These are phyloP conservation scores for Syzygium aqueum DNA, from an alignment of 345 rosid species.

Conservation along the genomic window DNA sequence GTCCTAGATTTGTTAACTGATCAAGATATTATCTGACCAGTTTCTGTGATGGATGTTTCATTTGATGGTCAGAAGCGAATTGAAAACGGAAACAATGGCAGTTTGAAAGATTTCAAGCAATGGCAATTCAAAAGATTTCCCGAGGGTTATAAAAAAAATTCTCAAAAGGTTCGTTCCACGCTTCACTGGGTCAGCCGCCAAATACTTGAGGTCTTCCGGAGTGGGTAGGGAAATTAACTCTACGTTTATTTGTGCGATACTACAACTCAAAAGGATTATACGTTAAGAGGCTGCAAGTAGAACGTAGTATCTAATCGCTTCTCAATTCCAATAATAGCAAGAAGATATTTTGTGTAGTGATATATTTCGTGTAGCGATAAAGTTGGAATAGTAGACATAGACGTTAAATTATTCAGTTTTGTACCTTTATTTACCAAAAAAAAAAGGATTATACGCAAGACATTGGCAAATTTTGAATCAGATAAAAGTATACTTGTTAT, in stretches of 20 bases:
- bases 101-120: neutral
- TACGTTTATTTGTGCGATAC: neutral
- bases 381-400: no score
- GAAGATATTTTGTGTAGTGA: no score
- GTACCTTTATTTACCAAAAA: no score
- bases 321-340: no score
- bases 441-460: no score
- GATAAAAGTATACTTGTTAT: neutral
- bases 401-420: no score
- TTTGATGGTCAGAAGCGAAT: neutral
- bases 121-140: no score
- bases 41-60: neutral
- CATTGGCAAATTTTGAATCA: neutral
- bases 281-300: neutral
- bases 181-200: neutral
- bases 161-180: neutral
- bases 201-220: neutral
- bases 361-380: no score
- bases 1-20: neutral
- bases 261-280: neutral
- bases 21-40: neutral
- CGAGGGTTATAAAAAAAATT: no score
- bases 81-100: neutral
- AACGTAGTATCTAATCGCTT: no score
- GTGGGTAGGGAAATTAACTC: no score